phyloP scores from a whole-genome alignment of 1,284 basidiomycete species.

The Pseudozyma tsukubaensis region DNA sequence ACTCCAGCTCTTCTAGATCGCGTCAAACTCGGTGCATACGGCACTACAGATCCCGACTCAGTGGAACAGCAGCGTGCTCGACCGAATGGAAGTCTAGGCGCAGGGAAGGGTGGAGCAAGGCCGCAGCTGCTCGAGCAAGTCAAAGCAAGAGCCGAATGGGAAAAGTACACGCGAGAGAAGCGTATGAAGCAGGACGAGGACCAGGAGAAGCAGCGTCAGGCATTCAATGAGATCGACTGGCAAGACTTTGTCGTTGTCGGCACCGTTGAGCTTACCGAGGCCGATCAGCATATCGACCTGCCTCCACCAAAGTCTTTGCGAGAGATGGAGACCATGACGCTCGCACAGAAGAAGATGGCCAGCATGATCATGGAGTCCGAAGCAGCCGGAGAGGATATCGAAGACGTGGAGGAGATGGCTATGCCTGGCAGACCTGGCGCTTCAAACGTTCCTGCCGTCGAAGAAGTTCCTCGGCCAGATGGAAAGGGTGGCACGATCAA shows the following conservation, averaged over 20 bases:
- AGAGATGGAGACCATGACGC: conserved; percentile 94
- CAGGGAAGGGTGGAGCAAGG: conserved; percentile 65
- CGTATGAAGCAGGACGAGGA: conserved; percentile 88
- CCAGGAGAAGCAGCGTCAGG: conserved; percentile 73
- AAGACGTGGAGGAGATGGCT: conserved; percentile 74
- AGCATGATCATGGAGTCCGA: conserved; percentile 96
- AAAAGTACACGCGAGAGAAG: conserved; percentile 82
- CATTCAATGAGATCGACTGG: conserved; percentile 95
- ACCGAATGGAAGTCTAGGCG: conserved; percentile 12
- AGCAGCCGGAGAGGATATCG: conserved; percentile 74
- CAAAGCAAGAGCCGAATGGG: conserved; percentile 85
- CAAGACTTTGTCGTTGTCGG: conserved; percentile 99
- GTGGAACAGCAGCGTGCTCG: conserved; percentile 24
- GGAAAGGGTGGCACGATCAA: conserved; percentile 49
- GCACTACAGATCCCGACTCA: conserved; percentile 21
- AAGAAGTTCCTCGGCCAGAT: conserved; percentile 14
- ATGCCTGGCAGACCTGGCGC: conserved; percentile 30
- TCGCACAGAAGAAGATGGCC: conserved; percentile 97
- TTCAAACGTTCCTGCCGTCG: conserved; percentile 2
- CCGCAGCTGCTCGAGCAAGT: conserved; percentile 85
- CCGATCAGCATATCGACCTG: conserved; percentile 82
- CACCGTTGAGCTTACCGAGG: conserved; percentile 96
- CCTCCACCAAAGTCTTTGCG: conserved; percentile 94
- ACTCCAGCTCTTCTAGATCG: conserved; percentile 79
- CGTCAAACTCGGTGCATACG: conserved; percentile 70